Base-by-base conservation (phyloP, 768 basidiomycete species). In the Sporobolomyces pararoseus region DNA sequence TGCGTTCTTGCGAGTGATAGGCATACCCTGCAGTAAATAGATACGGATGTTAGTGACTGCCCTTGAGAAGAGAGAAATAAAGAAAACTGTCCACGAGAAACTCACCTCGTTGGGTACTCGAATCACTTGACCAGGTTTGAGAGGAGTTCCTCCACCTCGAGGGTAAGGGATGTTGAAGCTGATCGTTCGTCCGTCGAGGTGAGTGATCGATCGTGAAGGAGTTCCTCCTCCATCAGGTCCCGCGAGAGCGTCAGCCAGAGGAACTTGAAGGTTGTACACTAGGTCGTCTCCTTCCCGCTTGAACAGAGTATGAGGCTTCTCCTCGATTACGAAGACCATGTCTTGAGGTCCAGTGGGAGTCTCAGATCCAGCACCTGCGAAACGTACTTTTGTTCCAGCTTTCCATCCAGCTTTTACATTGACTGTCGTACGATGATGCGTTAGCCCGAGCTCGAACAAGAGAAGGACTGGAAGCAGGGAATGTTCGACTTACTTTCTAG, bases 241-340 rank as follows among this genome's bases (percentile, higher is more conserved):
- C 0, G 87, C 80, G 27, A 98, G 81, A 1, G 94, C 93, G 37
- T 96, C 91, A 29, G 91, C 86, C 1, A 97, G 84, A 17, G 91
- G 83, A 62, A 97, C 81, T 71, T 84, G 82, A 49, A 89, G 64
- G 25, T 78, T 82, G 66, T 84, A 84, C 51, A 84, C 77, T 53
- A 97, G 84, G 78, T 96, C 87, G 80, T 95, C 89, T 37, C 88
- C 91, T 12, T 89, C 87, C 29, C 94, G 84, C 67, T 81, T 84
- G 80, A 90, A 96, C 23, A 83, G 79, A 0, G 84, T 79, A 79
- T 98, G 90, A 23, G 62, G 57, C 80, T 95, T 97, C 81, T 97
- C 92, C 79, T 96, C 94, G n/a, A 96, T 86, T 54, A 95, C 86
- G 78, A 99, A 97, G 37, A 93, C 93, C n/a, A 99, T 84, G 78